These are phyloP conservation scores for Cymbopogon citratus DNA, from an alignment of 176 grass and related monocot genomes.

Conservation along the genomic window DNA sequence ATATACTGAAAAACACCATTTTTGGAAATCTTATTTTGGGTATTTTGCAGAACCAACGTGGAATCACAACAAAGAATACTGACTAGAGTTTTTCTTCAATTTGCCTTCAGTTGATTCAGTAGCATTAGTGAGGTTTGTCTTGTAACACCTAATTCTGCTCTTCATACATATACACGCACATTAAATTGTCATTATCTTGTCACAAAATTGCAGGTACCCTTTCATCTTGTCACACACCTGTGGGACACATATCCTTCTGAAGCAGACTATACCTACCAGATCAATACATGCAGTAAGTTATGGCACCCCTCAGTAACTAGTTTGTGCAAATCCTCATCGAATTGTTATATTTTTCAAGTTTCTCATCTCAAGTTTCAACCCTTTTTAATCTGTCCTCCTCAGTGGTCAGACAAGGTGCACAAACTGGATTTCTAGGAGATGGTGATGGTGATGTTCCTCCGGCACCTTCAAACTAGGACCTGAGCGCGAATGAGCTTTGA, in stretches of 20 bases:
- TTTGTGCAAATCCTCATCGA: too few relatives aligned
- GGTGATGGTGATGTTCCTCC: conserved; percentile 79
- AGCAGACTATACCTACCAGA: conserved; percentile 42
- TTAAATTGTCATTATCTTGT: neutral
- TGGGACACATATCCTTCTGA: conserved; percentile 60
- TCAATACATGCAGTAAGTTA: too few relatives aligned
- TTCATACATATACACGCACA: neutral
- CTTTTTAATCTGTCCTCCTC: neutral
- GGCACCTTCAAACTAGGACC: conserved; percentile 33
- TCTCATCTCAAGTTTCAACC: neutral
- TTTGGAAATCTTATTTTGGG: neutral
- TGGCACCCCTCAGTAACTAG: too few relatives aligned
- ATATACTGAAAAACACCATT: too few relatives aligned
- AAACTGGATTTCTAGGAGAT: conserved; percentile 78
- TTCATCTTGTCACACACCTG: neutral
- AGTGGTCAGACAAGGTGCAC: conserved; percentile 77
- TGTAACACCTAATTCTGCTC: neutral
- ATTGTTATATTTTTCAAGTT: neutral
- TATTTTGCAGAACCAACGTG: neutral
- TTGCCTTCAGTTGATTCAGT: too few relatives aligned
- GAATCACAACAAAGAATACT: neutral
- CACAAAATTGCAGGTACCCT: neutral
- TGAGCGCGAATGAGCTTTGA: conserved; percentile 53
- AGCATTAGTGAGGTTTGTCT: too few relatives aligned
- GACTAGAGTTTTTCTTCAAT: neutral